A percentile compares a stretch with the other conserved stretches of the same genome.
Evolutionary conservation across 768 basidiomycete genomes (phyloP).

Genomic region (Krasilnikovozyma curviuscula): DNA sequence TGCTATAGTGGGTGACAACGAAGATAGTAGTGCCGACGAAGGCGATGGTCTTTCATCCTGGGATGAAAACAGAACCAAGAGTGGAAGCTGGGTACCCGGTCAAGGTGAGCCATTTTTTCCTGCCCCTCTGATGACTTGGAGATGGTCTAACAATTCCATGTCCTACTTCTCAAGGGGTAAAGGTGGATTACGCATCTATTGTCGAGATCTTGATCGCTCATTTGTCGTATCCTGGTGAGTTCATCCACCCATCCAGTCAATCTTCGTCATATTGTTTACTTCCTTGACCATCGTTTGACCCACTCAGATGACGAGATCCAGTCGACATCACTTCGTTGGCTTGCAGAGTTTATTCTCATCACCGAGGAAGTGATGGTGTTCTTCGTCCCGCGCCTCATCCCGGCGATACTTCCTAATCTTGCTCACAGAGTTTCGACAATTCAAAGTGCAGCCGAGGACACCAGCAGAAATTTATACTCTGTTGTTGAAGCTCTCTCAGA

Average conservation of each 20-base stretch:
- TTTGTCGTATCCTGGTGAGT: conserved; percentile 54
- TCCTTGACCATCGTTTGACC: neutral
- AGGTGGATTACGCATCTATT: conserved; percentile 74
- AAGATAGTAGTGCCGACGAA: conserved; percentile 15
- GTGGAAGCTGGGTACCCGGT: conserved; percentile 57
- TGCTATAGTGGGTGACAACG: neutral
- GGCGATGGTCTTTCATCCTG: conserved; percentile 26
- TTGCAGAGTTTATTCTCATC: conserved; percentile 72
- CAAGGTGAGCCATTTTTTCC: too few species aligned
- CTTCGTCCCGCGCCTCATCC: conserved; percentile 80
- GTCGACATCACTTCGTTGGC: conserved; percentile 80
- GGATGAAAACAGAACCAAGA: conserved; percentile 30
- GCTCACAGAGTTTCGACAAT: conserved; percentile 59
- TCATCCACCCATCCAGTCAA: too few species aligned
- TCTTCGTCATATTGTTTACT: neutral
- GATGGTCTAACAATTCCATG: too few species aligned
- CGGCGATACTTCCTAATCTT: conserved; percentile 81
- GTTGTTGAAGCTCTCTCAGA: conserved; percentile 79
- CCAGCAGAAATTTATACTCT: conserved; percentile 62
- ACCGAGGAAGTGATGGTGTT: conserved; percentile 81
- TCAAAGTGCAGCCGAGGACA: conserved; percentile 62
- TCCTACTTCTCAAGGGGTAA: too few species aligned
- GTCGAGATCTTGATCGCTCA: conserved; percentile 83
- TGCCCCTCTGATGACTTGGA: too few species aligned
- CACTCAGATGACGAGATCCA: conserved; percentile 76